Evolutionary conservation across 1,284 basidiomycete species (phyloP).

Genomic region (Hypsizygus ulmarius): DNA sequence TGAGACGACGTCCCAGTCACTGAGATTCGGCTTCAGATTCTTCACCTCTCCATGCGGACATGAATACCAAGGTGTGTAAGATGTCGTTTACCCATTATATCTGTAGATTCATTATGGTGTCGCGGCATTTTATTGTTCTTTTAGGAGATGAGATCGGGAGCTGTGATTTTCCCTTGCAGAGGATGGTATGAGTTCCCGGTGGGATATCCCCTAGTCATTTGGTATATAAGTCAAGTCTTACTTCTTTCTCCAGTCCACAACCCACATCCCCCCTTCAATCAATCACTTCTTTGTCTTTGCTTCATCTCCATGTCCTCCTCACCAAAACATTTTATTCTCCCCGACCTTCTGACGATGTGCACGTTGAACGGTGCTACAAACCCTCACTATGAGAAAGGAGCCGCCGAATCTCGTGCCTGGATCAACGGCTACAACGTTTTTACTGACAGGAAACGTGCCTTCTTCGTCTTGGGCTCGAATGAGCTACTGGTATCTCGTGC

Average conservation of each 20-base stretch:
- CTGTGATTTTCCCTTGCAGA: conserved; percentile 7
- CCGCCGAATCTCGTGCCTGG: conserved; percentile 59
- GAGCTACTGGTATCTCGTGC: conserved; percentile 62
- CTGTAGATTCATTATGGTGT: conserved; percentile 19
- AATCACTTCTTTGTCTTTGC: conserved; percentile 15
- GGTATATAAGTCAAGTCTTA: conserved; percentile 25
- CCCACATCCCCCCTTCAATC: conserved; percentile 5
- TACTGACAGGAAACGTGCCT: conserved; percentile 56
- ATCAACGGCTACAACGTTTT: conserved; percentile 59
- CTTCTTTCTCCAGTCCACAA: conserved; percentile 4
- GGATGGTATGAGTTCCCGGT: conserved; percentile 9
- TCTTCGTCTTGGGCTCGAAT: conserved; percentile 58
- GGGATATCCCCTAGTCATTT: conserved; percentile 10
- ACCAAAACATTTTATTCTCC: conserved; percentile 46
- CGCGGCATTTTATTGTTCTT: conserved; percentile 6
- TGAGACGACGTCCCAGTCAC: conserved; percentile 8
- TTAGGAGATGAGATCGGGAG: conserved; percentile 20
- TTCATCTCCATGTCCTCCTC: conserved; percentile 19
- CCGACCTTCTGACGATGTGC: conserved; percentile 52
- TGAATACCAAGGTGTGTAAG: conserved; percentile 18
- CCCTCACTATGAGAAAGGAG: conserved; percentile 53
- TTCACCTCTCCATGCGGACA: conserved; percentile 17
- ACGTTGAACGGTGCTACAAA: conserved; percentile 47
- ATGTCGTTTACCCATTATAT: conserved; percentile 15
- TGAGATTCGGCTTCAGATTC: conserved; percentile 17